Evolutionary conservation across 2,329 filamentous ascomycete genomes (phyloP).

Genomic region (Aspergillus latus): DNA sequence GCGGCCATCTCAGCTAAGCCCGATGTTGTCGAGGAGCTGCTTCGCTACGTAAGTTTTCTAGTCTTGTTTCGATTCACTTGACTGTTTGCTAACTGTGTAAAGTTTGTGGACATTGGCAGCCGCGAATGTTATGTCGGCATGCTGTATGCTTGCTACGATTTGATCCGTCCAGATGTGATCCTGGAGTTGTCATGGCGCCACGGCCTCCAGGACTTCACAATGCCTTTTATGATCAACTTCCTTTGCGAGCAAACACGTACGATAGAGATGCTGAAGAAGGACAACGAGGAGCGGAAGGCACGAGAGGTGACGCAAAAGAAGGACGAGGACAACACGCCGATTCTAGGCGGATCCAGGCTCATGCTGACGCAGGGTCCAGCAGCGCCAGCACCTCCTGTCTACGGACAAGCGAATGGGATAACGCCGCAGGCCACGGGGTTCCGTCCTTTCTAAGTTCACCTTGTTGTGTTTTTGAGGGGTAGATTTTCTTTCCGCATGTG

Average conservation of each 20-base stretch:
- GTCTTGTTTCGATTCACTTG: neutral
- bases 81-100: conserved; percentile 33
- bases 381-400: conserved; percentile 60
- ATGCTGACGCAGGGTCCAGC: conserved; percentile 95
- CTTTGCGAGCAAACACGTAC: conserved; percentile 86
- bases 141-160: conserved; percentile 97
- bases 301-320: conserved; percentile 73
- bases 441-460: conserved; percentile 49
- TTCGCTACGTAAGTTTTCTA: conserved; percentile 81
- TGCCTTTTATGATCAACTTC: conserved; percentile 99
- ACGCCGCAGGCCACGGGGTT: conserved; percentile 84
- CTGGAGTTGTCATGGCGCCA: conserved; percentile 97
- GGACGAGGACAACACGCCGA: conserved; percentile 90
- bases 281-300: conserved; percentile 90
- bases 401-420: conserved; percentile 81
- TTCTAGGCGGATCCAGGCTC: conserved; percentile 80
- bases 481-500: conserved; percentile 8
- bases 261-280: conserved; percentile 80
- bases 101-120: conserved; percentile 99
- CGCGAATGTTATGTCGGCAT: conserved; percentile 99
- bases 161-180: conserved; percentile 88
- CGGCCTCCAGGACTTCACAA: conserved; percentile 92
- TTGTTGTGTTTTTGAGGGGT: conserved; percentile 19
- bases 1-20: conserved; percentile 85
- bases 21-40: conserved; percentile 90